These are phyloP conservation scores for Trypanosoma boissoni DNA, from an alignment of 208 protist genomes.

Conservation along the genomic window DNA sequence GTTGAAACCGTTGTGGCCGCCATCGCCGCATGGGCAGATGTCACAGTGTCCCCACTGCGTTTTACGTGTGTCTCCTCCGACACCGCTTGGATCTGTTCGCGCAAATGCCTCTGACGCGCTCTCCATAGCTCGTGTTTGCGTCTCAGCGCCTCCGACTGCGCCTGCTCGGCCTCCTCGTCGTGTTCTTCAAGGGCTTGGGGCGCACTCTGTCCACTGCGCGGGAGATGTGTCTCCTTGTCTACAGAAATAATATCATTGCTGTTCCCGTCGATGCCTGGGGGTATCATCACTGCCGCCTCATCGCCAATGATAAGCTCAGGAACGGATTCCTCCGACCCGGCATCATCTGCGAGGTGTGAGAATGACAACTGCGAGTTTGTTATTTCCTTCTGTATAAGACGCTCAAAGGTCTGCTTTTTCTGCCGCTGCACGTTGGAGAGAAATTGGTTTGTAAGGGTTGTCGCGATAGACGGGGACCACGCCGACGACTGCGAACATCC, in stretches of 20 bases:
- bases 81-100: conserved; percentile 26
- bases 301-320: conserved; percentile 66
- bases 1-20: not conserved
- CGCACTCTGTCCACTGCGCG: not conserved
- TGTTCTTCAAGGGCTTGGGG: conserved; percentile 6
- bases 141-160: conserved; percentile 30
- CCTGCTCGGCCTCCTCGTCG: conserved; percentile 30
- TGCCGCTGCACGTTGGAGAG: conserved; percentile 58
- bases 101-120: conserved; percentile 54
- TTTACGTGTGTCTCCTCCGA: conserved; percentile 2
- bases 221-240: not conserved
- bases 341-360: conserved; percentile 15
- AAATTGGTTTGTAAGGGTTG: conserved; percentile 73
- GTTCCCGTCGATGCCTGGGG: conserved; percentile 1
- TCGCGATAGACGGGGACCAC: conserved; percentile 59
- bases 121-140: conserved; percentile 85
- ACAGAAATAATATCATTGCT: not conserved
- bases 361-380: conserved; percentile 39
- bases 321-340: not conserved
- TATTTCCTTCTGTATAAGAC: conserved; percentile 57
- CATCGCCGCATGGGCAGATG: not conserved
- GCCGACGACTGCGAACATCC: conserved; percentile 30
- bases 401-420: conserved; percentile 54
- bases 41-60: not conserved
- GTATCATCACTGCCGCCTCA: conserved; percentile 33